A percentile compares a stretch with the other conserved stretches of the same genome.
These are phyloP conservation scores for Monascus ruber DNA, from an alignment of 2,329 filamentous ascomycete species.

Conservation along the genomic window DNA sequence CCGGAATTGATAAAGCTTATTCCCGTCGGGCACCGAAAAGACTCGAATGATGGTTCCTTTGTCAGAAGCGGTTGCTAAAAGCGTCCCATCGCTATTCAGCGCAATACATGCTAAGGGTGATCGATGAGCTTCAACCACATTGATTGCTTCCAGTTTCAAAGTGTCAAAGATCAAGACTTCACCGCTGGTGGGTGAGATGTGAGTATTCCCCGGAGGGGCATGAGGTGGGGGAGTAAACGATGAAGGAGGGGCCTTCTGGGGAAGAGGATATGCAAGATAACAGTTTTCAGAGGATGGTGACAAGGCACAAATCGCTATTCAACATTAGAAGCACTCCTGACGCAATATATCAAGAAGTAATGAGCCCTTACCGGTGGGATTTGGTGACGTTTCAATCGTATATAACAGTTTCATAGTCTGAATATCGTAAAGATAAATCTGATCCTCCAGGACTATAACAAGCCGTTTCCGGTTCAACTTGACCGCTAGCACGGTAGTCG, in stretches of 20 bases:
- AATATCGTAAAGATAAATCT: conserved; percentile 97
- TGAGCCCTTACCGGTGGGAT: conserved; percentile 53
- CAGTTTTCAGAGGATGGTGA: conserved; percentile 93
- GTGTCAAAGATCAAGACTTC: conserved; percentile 92
- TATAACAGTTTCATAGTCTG: conserved; percentile 94
- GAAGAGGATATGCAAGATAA: conserved; percentile 87
- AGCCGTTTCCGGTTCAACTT: conserved; percentile 89
- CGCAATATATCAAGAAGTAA: not conserved
- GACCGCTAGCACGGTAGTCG: conserved; percentile 88
- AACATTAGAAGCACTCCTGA: conserved; percentile 3
- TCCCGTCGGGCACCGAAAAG: conserved; percentile 79
- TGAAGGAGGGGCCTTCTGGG: conserved; percentile 47
- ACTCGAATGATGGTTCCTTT: conserved; percentile 96
- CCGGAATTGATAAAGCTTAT: conserved; percentile 93
- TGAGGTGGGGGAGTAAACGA: conserved; percentile 58
- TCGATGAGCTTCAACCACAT: conserved; percentile 89
- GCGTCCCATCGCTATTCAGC: conserved; percentile 81
- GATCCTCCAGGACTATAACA: conserved; percentile 85
- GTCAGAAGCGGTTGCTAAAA: conserved; percentile 89
- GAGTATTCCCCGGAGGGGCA: conserved; percentile 63
- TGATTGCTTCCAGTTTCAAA: conserved; percentile 78
- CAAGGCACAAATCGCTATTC: conserved; percentile 70
- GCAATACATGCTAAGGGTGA: conserved; percentile 83
- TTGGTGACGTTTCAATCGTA: conserved; percentile 88
- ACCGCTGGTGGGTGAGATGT: conserved; percentile 73